Evolutionary conservation across 345 rosid species (phyloP).

Genomic region (Physaria fendleri): DNA sequence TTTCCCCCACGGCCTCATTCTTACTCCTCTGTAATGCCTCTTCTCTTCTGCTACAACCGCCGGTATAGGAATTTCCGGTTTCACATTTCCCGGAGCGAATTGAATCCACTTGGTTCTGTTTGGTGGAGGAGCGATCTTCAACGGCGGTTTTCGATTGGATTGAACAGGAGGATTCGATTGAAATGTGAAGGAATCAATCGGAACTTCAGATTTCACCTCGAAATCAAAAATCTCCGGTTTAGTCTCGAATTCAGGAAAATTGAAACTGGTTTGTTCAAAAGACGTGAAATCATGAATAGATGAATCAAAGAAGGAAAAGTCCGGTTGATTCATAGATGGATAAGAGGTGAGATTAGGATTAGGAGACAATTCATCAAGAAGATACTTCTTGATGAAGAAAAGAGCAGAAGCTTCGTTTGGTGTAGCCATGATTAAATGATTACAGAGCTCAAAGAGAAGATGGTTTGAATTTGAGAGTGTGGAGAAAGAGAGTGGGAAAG

Average conservation of each 20-base stretch:
- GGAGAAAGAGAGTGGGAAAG: constrained; percentile 13
- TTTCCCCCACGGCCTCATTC: constrained; percentile 93
- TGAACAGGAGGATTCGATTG: constrained; percentile 7
- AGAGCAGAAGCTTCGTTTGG: constrained; percentile 39
- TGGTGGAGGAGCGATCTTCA: constrained; percentile 50
- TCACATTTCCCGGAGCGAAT: constrained; percentile 22
- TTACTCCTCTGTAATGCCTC: constrained; percentile 84
- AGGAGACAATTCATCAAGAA: constrained; percentile 51
- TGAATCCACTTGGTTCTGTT: constrained; percentile 43
- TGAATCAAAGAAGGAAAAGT: constrained; percentile 21
- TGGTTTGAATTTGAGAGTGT: constrained; percentile 18
- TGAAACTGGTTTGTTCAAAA: constrained; percentile 3
- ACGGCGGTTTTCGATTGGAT: constrained; percentile 39
- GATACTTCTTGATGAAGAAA: constrained; percentile 42
- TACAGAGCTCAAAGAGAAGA: not conserved
- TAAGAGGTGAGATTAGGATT: not conserved
- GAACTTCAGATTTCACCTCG: constrained; percentile 2
- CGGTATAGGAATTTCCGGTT: constrained; percentile 12
- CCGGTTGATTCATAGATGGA: constrained; percentile 21
- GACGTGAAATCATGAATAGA: constrained; percentile 10
- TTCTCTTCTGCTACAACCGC: constrained; percentile 17
- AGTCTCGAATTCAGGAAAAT: constrained; percentile 32
- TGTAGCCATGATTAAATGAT: constrained; percentile 30
- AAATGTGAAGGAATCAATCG: constrained; percentile 11
- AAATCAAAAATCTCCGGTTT: constrained; percentile 32